Evolutionary conservation across 306 rosid genomes (phyloP), one percentile per base, ranked within the genome.

Genomic region (Styphnolobium japonicum): DNA sequence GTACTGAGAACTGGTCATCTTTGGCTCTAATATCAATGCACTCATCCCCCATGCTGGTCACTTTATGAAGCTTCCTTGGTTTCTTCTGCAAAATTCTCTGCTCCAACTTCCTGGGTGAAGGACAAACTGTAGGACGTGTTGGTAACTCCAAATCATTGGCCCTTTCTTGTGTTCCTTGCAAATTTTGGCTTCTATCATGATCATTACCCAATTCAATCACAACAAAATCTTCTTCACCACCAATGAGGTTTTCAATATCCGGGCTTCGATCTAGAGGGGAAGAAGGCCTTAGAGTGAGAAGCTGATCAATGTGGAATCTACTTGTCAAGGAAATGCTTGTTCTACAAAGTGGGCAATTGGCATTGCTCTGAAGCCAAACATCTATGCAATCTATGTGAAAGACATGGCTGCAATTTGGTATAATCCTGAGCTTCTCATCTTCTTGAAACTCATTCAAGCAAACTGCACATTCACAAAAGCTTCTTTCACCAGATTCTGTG

Each of bases 271-370:
- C 84, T 36, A 51, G 84, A 6, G 88, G 58, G 5, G 88, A 74
- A 64, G 88, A 43, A 45, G 88, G 57, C 73, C 80, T 85, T 2
- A 80, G 76, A 14, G 39, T 81, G n/a, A 90, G 62, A 58, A 89
- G 77, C 82, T 71, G 94, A 36, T 87, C 87, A 48, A 80, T 46
- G 0, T 68, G 90, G 69, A 78, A 87, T 42, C 84, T 70, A 39
- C 75, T 77, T 16, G 88, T 66, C 29, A 85, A 52, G 1, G 97
- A 95, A 86, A 92, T 86, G 72, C 87, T 87, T 34, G 94, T 89
- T 70, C 99, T 85, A 40, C 99, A 96, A 60, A 96, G 98, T 29
- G 98, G 99, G 83, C 99, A 96, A 84, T 93, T 96, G n/a, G 97
- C 90, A 83, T 88, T 93, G 83, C 53, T 85, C 74, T 90, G 97